phyloP scores from a whole-genome alignment of 345 rosid genomes.

The Chamaenerion angustifolium region DNA sequence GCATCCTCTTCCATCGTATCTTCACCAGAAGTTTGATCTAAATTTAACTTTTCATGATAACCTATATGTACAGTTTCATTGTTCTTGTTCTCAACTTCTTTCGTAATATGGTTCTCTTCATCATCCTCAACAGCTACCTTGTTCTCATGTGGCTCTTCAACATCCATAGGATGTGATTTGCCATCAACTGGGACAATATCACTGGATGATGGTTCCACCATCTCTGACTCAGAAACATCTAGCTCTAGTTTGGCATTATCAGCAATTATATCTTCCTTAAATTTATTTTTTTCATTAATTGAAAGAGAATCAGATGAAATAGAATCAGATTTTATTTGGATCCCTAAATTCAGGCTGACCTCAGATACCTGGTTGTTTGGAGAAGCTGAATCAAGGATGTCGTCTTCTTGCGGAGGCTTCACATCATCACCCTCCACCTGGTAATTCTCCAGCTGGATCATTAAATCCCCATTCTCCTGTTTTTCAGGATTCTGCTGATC shows the following conservation, averaged over 20 bases:
- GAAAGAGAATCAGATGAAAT: constrained; percentile 97
- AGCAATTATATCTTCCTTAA: constrained; percentile 90
- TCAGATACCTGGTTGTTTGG: constrained; percentile 90
- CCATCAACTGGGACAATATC: constrained; percentile 44
- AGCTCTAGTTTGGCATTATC: constrained; percentile 94
- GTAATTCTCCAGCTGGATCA: constrained; percentile 24
- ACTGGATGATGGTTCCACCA: constrained; percentile 69
- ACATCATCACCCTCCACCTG: constrained; percentile 26
- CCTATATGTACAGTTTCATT: constrained; percentile 53
- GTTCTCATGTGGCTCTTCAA: constrained; percentile 64
- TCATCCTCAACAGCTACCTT: constrained; percentile 49
- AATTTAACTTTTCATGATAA: constrained; percentile 78
- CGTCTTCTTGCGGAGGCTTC: constrained; percentile 35
- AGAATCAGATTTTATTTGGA: constrained; percentile 97
- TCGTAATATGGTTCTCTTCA: constrained; percentile 47
- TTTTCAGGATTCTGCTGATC: constrained; percentile 19
- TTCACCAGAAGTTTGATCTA: constrained; percentile 96
- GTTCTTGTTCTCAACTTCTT: constrained; percentile 53
- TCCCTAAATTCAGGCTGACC: constrained; percentile 93
- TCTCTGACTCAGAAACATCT: constrained; percentile 74
- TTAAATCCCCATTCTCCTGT: constrained; percentile 11
- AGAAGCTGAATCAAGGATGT: constrained; percentile 40
- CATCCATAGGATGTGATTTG: constrained; percentile 83
- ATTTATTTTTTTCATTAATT: constrained; percentile 89
- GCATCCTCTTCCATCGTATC: constrained; percentile 92